A percentile compares a stretch with the other conserved stretches of the same genome.
Conservation (phyloP, 805 yeast species). For the Candida koratica region DNA sequence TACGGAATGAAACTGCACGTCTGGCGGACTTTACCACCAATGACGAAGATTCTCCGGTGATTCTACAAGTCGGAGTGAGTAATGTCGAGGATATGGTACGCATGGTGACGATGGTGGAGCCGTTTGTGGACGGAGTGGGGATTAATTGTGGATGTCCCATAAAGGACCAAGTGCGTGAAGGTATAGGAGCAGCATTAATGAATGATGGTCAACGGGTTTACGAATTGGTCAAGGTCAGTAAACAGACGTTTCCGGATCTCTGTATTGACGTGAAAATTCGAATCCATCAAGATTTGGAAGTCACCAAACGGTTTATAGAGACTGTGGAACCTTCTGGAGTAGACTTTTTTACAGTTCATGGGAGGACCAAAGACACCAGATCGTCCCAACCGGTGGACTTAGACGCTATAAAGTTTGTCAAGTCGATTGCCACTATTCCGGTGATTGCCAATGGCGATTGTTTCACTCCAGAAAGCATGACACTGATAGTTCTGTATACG, state of each 20-base stretch:
- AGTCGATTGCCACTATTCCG: constrained; percentile 58
- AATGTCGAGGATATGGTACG: constrained; percentile 76
- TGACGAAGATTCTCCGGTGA: constrained; percentile 59
- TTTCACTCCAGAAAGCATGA: constrained; percentile 61
- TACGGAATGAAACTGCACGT: constrained; percentile 76
- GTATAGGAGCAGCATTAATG: constrained; percentile 96
- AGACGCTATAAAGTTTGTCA: constrained; percentile 71
- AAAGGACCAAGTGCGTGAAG: constrained; percentile 89
- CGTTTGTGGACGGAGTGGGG: constrained; percentile 90
- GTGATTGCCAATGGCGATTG: constrained; percentile 99
- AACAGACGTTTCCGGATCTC: constrained; percentile 69
- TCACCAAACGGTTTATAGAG: constrained; percentile 70
- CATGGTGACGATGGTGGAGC: constrained; percentile 84
- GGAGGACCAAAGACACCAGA: constrained; percentile 80
- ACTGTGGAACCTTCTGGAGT: constrained; percentile 83
- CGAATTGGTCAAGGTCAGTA: constrained; percentile 79
- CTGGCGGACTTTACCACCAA: constrained; percentile 82
- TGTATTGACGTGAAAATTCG: constrained; percentile 89
- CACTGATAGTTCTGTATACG: constrained; percentile 57
- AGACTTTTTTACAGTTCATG: constrained; percentile 92
- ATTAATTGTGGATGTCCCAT: constrained; percentile 98
- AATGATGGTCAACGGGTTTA: constrained; percentile 75
- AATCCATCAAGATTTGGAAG: constrained; percentile 70
- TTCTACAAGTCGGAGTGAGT: constrained; percentile 89
- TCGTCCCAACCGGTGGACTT: constrained; percentile 79